These are phyloP conservation scores for Tulasnella calospora DNA, from an alignment of 768 basidiomycete species.

Conservation along the genomic window DNA sequence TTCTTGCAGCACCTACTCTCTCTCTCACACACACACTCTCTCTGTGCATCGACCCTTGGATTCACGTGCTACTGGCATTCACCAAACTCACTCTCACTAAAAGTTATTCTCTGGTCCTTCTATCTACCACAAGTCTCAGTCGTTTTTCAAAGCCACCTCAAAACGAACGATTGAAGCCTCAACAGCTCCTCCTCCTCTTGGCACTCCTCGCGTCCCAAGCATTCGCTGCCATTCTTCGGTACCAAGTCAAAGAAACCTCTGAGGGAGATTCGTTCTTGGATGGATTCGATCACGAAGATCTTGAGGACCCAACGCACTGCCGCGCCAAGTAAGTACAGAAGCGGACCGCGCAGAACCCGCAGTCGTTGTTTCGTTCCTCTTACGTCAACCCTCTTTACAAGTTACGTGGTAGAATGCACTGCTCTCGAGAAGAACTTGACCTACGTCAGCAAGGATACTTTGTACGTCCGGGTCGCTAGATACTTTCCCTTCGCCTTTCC, in stretches of 20 bases:
- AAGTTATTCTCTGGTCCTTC: not conserved
- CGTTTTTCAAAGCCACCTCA: not conserved
- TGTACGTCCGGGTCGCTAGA: not conserved
- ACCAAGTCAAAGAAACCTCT: conserved; percentile 4
- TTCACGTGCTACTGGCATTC: not conserved
- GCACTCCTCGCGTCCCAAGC: not conserved
- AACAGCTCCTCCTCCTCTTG: not conserved
- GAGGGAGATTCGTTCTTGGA: conserved; percentile 1
- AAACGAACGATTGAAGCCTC: not conserved
- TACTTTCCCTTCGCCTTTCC: not conserved
- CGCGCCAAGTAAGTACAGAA: not conserved
- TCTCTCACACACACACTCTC: too few species aligned
- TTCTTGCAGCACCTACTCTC: too few species aligned
- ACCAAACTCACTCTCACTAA: not conserved
- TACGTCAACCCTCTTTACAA: conserved; percentile 21
- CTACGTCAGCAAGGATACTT: conserved; percentile 44
- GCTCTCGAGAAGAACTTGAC: conserved; percentile 55
- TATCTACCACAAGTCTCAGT: not conserved
- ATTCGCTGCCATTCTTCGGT: not conserved
- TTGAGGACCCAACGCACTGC: conserved; percentile 13
- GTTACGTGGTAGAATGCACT: conserved; percentile 46
- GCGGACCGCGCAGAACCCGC: not conserved
- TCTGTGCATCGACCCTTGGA: too few species aligned
- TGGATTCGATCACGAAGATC: conserved; percentile 6
- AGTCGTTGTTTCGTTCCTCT: not conserved